Evolutionary conservation across 306 rosid species (phyloP).

Genomic region (Prunus armeniaca): DNA sequence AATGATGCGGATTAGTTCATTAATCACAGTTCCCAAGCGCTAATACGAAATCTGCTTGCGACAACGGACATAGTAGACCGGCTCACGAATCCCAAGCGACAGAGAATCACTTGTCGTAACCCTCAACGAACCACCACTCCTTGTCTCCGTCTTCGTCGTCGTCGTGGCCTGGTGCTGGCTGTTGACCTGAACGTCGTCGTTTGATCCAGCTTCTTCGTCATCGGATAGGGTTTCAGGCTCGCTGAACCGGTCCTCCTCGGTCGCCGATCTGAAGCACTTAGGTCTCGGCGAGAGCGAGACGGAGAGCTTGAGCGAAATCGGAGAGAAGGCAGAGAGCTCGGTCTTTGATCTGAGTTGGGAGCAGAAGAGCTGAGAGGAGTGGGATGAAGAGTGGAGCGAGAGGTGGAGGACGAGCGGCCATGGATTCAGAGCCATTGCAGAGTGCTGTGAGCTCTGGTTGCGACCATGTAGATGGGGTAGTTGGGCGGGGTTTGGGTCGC

Average conservation of each 20-base stretch:
- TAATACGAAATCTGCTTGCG: neutral
- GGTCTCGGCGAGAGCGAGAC: slow-evolving; percentile 21
- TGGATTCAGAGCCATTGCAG: slow-evolving; percentile 54
- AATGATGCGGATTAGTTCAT: neutral
- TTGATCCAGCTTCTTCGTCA: slow-evolving; percentile 30
- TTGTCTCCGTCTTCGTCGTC: neutral
- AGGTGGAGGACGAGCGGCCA: slow-evolving; percentile 45
- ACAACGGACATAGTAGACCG: slow-evolving; percentile 73
- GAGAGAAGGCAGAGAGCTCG: slow-evolving; percentile 26
- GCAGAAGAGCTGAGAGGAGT: slow-evolving; percentile 37
- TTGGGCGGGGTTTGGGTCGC: neutral
- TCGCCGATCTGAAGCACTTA: slow-evolving; percentile 55
- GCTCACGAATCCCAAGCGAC: slow-evolving; percentile 91
- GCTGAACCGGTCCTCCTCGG: slow-evolving; percentile 56
- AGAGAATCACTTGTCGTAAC: slow-evolving; percentile 50
- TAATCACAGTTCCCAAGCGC: neutral
- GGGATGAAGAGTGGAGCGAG: slow-evolving; percentile 40
- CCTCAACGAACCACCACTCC: slow-evolving; percentile 27
- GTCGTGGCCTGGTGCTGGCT: neutral
- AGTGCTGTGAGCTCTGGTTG: slow-evolving; percentile 16
- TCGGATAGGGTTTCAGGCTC: slow-evolving; percentile 40
- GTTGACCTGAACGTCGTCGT: slow-evolving; percentile 9
- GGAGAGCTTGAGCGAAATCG: slow-evolving; percentile 14
- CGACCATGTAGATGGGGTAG: slow-evolving; percentile 37
- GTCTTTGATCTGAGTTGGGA: slow-evolving; percentile 21